These are phyloP conservation scores for Orbilia ellipsospora DNA, from an alignment of 2,329 filamentous ascomycete species.

Conservation along the genomic window DNA sequence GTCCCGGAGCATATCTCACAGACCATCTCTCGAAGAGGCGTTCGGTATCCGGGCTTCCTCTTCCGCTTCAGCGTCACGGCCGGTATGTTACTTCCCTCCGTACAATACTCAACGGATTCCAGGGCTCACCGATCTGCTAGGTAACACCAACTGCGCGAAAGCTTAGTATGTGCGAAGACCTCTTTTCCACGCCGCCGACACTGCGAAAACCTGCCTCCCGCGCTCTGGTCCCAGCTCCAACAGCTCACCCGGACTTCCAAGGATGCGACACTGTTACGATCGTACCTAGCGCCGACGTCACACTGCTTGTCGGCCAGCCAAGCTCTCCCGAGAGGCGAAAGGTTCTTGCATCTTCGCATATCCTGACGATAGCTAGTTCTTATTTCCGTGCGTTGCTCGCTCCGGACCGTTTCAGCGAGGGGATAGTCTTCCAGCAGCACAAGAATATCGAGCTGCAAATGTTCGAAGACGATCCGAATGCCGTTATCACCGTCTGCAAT, in stretches of 20 bases:
- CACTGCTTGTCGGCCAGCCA: conserved; percentile 46
- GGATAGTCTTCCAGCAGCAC: conserved; percentile 48
- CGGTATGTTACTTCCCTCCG: conserved; percentile 24
- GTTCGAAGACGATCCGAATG: conserved; percentile 52
- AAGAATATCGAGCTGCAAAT: conserved; percentile 52
- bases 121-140: conserved; percentile 30
- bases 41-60: conserved; percentile 43
- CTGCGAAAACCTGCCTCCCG: conserved; percentile 37
- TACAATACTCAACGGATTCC: conserved; percentile 1
- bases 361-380: conserved; percentile 48
- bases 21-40: conserved; percentile 40
- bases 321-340: conserved; percentile 37
- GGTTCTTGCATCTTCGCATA: conserved; percentile 44
- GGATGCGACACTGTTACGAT: conserved; percentile 41
- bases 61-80: conserved; percentile 35
- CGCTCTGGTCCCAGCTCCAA: conserved; percentile 30
- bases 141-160: conserved; percentile 48
- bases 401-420: conserved; percentile 47
- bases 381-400: conserved; percentile 50
- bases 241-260: conserved; percentile 46
- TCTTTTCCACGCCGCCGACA: conserved; percentile 49
- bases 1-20: conserved; percentile 38
- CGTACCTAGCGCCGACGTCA: conserved; percentile 47
- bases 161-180: conserved; percentile 48
- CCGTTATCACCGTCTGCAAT: conserved; percentile 50